Evolutionary conservation across 805 yeast species (phyloP), one percentile per base, ranked within the genome.

Genomic region (Pichia phayaonensis): DNA sequence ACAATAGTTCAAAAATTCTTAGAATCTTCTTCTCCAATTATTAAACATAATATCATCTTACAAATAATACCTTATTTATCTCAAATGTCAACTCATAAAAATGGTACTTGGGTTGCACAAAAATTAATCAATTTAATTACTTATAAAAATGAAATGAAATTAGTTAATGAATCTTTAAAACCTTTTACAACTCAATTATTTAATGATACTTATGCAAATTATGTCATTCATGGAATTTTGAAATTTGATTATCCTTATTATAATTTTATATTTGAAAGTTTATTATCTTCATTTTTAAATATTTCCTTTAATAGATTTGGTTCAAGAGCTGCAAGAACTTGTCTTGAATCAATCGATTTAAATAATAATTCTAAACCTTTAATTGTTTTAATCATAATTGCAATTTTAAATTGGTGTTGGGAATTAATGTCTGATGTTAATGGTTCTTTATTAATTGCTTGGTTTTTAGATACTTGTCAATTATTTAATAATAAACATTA

Each of bases 81-180:
- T 1, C 95, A 89, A 59, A 84, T 92, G 74, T 94, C 97, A 59
- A 84, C 89, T 50, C 99, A 94, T 70, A 94, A 94, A 63, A 94
- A 94, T 66, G 99, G 99, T 54, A 94, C 99, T 6, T 94, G 99
- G 99, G 98, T 97, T 2, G 95, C 96, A 23, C 99, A 94, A 67
- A 94, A 92, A 67, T 84, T 94, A 67, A 90, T 94, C 58, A 85
- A 82, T 56, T 82, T 83, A 43, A 84, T 89, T 4, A 58, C 60
- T 18, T 68, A 75, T 55, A 81, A 75, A 42, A 75, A 79, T 45
- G 87, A 82, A 59, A 84, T 80, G 65, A 69, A 74, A 58, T 64
- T 85, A 45, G 86, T 94, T 42, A 81, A 84, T 10, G 72, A 77
- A 24, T 79, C 89, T 40, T 75, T 94, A 55, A 78, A 80, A 53